phyloP scores from a whole-genome alignment of 768 basidiomycete genomes.

The Auriscalpium vulgare region DNA sequence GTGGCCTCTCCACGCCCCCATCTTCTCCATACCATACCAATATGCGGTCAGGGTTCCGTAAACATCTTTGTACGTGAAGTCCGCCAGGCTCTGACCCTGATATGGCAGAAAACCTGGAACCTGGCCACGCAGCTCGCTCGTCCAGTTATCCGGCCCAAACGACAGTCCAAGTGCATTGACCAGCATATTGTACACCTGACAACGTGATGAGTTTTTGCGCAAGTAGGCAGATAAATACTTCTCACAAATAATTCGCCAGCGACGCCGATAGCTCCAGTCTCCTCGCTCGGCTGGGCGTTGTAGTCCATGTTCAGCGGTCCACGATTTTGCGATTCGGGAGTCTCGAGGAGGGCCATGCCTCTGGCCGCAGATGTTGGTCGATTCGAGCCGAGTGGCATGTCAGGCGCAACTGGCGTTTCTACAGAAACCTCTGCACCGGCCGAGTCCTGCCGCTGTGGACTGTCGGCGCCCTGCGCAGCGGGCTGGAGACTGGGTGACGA shows the following conservation, averaged over 20 bases:
- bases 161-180: conserved; percentile 3
- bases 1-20: conserved; percentile 9
- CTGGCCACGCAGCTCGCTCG: conserved; percentile 17
- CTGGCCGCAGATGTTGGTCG: not conserved
- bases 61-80: conserved; percentile 19
- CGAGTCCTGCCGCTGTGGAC: too few species aligned
- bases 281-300: not conserved
- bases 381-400: too few species aligned
- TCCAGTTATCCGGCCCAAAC: conserved; percentile 21
- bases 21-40: conserved; percentile 12
- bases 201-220: not conserved
- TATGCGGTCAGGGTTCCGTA: conserved; percentile 16
- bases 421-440: too few species aligned
- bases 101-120: conserved; percentile 14
- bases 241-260: conserved; percentile 16
- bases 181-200: conserved; percentile 14
- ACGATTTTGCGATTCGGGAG: not conserved
- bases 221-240: not conserved
- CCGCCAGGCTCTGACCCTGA: conserved; percentile 11
- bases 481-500: too few species aligned
- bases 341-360: not conserved
- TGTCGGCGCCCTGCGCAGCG: too few species aligned
- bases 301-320: conserved; percentile 1
- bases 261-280: conserved; percentile 10
- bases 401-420: too few species aligned